Evolutionary conservation across 495 filamentous ascomycete species (phyloP), one percentile per base, ranked within the genome.

Genomic region (Lasiosphaeria hispida): DNA sequence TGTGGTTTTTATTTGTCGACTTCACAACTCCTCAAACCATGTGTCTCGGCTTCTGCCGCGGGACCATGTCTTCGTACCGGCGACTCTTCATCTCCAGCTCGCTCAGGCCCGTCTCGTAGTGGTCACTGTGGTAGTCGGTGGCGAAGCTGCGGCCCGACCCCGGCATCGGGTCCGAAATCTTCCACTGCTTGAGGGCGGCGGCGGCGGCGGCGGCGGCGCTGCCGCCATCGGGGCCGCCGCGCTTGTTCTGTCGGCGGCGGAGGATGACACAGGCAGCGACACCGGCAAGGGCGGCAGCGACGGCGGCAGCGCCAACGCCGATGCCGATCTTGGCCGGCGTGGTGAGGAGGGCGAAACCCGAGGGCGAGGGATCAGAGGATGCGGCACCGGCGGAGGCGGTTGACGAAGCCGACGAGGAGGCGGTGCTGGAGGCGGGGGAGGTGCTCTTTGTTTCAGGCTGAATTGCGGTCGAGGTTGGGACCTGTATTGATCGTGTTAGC

Each of bases 11-110:
- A n/a, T 18, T 9, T 51, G n/a, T 17, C 58, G 39, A 18, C 18
- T 42, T 35, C 18, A 1, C 36, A 19, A 9, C 23, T 38, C 30
- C 13, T 72, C 64, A 79, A 9, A 80, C 73, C 77, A 80, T 77
- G 13, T 68, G 66, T 48, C 67, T 67, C 14, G 77, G 77, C 55
- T 71, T 59, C 38, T 71, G 63, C 15, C 73, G 63, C 41, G 75
- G 75, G 9, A 70, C 43, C 74, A 80, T 72, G 41, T 79, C 75
- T 56, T 80, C 77, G 55, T 80, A 80, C 19, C 73, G 70, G 14
- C 67, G 69, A 14, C 72, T 71, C 51, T 73, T 69, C 52, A 69
- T 61, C 57, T 79, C 75, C 36, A 77, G 60, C 34, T 75, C 72
- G 36, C 63, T 63, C 15, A 59, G 19, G 14, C 64, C 63, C 10